A percentile compares a stretch with the other conserved stretches of the same genome.
phyloP scores from a whole-genome alignment of 1,284 basidiomycete genomes.

The Xerocomus amazonicus region DNA sequence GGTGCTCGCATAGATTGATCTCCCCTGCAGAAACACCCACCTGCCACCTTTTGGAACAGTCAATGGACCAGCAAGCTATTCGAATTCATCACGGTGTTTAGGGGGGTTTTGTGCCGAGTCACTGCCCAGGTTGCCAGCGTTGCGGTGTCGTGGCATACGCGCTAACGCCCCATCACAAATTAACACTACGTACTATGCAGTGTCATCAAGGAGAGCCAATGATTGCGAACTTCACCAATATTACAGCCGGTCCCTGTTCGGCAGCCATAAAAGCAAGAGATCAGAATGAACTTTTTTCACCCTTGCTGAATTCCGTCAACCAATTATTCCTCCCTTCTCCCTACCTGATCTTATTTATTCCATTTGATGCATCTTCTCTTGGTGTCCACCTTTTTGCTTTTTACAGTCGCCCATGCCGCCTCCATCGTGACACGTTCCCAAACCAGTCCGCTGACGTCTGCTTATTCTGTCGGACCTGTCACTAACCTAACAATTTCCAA shows the following conservation, averaged over 20 bases:
- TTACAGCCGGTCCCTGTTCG: not conserved
- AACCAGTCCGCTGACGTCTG: not conserved
- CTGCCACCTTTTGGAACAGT: no score
- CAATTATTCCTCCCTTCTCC: not conserved
- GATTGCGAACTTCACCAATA: no score
- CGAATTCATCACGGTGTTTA: not conserved
- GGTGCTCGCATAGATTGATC: no score
- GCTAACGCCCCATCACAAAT: no score
- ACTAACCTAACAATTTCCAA: constrained; percentile 37
- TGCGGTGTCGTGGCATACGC: not conserved
- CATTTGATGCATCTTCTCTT: constrained; percentile 12
- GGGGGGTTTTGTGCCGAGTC: not conserved
- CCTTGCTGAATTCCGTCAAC: no score
- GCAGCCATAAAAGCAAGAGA: constrained; percentile 8
- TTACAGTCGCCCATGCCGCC: constrained; percentile 14
- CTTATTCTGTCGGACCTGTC: constrained; percentile 26
- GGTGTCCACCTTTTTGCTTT: constrained; percentile 3
- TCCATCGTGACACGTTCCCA: constrained; percentile 17
- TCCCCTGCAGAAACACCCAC: no score
- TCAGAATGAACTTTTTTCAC: not conserved
- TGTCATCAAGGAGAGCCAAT: not conserved
- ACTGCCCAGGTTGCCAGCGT: not conserved
- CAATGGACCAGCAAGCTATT: not conserved
- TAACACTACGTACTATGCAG: not conserved
- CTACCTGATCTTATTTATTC: not conserved